Evolutionary conservation across 2,329 filamentous ascomycete genomes (phyloP).

Genomic region (Fusarium euwallaceae): DNA sequence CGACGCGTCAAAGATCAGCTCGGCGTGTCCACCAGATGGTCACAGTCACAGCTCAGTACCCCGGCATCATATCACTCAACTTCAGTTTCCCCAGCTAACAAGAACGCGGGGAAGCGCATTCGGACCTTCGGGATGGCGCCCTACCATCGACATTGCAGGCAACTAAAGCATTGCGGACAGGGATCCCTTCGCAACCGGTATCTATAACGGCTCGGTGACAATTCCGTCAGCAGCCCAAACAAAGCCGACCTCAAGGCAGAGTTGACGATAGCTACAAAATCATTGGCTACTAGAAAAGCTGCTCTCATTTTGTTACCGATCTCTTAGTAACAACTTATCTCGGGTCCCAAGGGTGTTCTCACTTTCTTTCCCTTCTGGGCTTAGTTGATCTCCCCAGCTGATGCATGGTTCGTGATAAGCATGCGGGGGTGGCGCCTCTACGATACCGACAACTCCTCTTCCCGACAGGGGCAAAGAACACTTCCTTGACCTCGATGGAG

Average conservation of each 20-base stretch:
- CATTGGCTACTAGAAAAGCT: neutral
- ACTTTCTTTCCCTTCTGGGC: slow-evolving; percentile 7
- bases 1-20: neutral
- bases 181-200: neutral
- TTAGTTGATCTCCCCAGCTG: neutral
- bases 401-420: neutral
- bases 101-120: slow-evolving; percentile 1
- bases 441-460: neutral
- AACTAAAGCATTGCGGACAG: neutral
- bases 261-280: neutral
- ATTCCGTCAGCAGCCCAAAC: neutral
- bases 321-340: neutral
- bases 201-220: neutral
- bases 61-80: neutral
- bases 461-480: neutral
- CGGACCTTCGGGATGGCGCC: neutral
- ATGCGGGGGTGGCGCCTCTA: neutral
- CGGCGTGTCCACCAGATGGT: neutral
- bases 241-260: neutral
- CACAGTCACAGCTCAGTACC: neutral
- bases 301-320: neutral
- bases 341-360: neutral
- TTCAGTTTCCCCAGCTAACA: neutral
- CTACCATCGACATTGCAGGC: neutral
- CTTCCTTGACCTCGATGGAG: neutral